Base-by-base conservation (phyloP, 192 early-diverging fungal species). In the Coemansia pectinata region DNA sequence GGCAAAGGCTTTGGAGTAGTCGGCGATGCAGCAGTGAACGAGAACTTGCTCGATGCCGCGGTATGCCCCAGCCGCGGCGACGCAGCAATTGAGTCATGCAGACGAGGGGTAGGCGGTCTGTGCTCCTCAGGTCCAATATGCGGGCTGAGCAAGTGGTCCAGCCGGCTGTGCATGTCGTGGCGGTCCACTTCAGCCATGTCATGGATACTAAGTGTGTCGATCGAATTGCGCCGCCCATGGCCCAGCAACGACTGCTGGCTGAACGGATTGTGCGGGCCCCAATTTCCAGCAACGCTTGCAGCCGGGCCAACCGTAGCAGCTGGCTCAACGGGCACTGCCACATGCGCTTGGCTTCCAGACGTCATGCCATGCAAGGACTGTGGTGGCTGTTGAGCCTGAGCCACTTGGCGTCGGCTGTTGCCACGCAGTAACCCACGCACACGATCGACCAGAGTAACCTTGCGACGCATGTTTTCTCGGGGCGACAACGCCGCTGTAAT, bases 161-260 rank as follows among this genome's bases (percentile, higher is more conserved):
- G 67, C 23, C 81, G 70, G 62, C 66, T 78, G 19, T 76, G 70
- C 72, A 83, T 52, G n/a, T 70, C 73, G 1, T 67, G 66, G 10
- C 70, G 69, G 21, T 83, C 81, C 4, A 68, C 67, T 45, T 73
- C 63, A 2, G 76, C 81, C 81, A 83, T 83, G 48, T 83, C 73
- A 33, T 83, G 81, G 15, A 83, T 65, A 29, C 81, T 83, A 6
- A 78, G 62, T 21, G 75, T 74, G 48, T 78, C 81, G 60, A 83
- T 63, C 21, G 81, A 83, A 2, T 73, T 70, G 12, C 81, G 81
- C n/a, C 81, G 69, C 29, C 72, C 41, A 6, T 10, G 38, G 7
- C 59, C 23, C 23, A 27, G 23, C 21, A 62, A n/a, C 33, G 58
- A 62, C 57, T 72, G 63, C 44, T 72, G 41, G 14, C 39, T 62